phyloP scores from a whole-genome alignment of 2,329 filamentous ascomycete species.

The Stachybotrys elegans region DNA sequence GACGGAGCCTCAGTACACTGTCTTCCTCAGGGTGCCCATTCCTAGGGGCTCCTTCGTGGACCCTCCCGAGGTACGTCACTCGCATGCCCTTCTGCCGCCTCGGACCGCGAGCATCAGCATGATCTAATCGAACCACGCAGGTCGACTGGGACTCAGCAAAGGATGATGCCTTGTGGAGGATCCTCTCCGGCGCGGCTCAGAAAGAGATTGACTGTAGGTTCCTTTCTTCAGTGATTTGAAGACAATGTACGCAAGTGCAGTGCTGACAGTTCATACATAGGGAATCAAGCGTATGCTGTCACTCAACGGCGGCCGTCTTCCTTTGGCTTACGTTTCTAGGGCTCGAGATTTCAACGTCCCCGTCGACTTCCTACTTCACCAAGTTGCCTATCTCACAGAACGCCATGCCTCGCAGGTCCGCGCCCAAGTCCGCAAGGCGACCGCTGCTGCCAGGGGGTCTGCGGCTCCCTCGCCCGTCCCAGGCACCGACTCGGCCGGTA shows the following conservation, averaged over 20 bases:
- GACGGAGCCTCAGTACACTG: conserved; percentile 60
- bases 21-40: conserved; percentile 88
- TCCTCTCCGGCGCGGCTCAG: conserved; percentile 76
- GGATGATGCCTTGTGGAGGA: conserved; percentile 84
- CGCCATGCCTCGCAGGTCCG: conserved; percentile 84
- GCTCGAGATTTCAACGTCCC: conserved; percentile 77
- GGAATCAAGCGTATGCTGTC: conserved; percentile 65
- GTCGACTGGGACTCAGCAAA: conserved; percentile 85
- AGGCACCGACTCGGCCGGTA: conserved; percentile 37
- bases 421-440: conserved; percentile 79
- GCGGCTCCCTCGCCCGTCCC: conserved; percentile 53
- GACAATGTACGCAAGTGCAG: conserved; percentile 6
- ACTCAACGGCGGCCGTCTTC: conserved; percentile 11
- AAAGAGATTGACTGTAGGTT: conserved; percentile 79
- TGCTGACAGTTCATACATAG: conserved; percentile 41
- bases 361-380: conserved; percentile 82
- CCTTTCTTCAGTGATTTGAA: neutral
- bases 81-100: too few relatives aligned
- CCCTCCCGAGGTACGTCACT: conserved; percentile 74
- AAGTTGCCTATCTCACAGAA: conserved; percentile 92
- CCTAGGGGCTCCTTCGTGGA: conserved; percentile 83
- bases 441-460: conserved; percentile 51
- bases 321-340: conserved; percentile 33
- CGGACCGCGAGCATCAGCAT: too few relatives aligned
- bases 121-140: too few relatives aligned